These are phyloP conservation scores for Penicillium sp. DNA, from an alignment of 2,329 filamentous ascomycete species.

Conservation along the genomic window DNA sequence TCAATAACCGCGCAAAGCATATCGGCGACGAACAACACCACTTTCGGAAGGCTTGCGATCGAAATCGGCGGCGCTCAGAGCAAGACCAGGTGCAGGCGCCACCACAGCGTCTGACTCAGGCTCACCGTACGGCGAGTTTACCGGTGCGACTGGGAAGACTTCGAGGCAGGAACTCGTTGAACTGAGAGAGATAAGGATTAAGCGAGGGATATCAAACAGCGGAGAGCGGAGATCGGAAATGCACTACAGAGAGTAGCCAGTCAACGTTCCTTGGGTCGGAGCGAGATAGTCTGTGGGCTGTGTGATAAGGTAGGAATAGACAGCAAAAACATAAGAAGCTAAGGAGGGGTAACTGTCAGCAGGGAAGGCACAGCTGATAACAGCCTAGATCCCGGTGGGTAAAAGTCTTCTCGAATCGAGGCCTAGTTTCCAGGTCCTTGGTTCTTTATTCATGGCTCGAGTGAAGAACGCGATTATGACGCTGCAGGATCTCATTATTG, in stretches of 20 bases:
- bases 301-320: conserved; percentile 7
- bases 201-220: neutral
- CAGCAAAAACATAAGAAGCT: neutral
- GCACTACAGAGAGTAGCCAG: neutral
- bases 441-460: neutral
- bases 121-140: conserved; percentile 8
- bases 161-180: conserved; percentile 12
- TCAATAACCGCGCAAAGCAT: conserved; percentile 37
- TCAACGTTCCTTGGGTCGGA: neutral
- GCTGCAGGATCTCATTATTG: neutral
- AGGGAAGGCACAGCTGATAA: neutral
- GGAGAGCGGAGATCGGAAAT: neutral
- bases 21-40: conserved; percentile 39
- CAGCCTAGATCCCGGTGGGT: neutral
- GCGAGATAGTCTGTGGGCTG: neutral
- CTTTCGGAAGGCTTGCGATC: conserved; percentile 41
- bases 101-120: conserved; percentile 3
- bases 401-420: neutral
- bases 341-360: neutral
- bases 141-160: conserved; percentile 19
- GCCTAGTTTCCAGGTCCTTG: neutral
- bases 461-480: neutral
- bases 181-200: conserved; percentile 1
- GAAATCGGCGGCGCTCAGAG: conserved; percentile 32
- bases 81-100: conserved; percentile 18